These are phyloP conservation scores for Melanogaster broomeanus DNA, from an alignment of 768 basidiomycete genomes.

Conservation along the genomic window DNA sequence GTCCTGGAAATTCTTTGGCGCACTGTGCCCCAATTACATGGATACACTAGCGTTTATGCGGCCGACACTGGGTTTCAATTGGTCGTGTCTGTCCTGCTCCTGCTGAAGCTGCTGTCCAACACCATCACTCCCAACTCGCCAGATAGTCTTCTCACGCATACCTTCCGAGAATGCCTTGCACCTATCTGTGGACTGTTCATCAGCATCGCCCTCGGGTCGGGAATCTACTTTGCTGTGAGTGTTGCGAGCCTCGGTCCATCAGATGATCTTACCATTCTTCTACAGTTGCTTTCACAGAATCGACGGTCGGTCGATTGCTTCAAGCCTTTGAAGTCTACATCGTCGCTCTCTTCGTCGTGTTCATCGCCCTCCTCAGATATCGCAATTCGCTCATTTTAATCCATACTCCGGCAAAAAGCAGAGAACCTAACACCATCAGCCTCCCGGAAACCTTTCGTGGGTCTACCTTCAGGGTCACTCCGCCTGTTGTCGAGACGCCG, in stretches of 20 bases:
- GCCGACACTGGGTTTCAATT: conserved; percentile 60
- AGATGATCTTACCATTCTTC: conserved; percentile 8
- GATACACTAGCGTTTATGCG: conserved; percentile 52
- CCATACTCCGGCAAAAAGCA: neutral
- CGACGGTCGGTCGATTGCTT: conserved; percentile 64
- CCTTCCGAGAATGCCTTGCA: conserved; percentile 47
- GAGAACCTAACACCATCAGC: conserved; percentile 6
- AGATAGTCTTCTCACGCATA: conserved; percentile 39
- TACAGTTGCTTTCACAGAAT: conserved; percentile 70
- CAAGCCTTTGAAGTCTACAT: conserved; percentile 65
- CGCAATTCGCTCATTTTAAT: conserved; percentile 2
- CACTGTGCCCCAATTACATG: conserved; percentile 37
- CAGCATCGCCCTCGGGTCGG: conserved; percentile 56
- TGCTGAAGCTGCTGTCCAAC: conserved; percentile 65
- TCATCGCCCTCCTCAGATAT: conserved; percentile 41
- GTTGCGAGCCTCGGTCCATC: neutral
- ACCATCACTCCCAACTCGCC: conserved; percentile 43
- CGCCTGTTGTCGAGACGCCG: conserved; percentile 26
- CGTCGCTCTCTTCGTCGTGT: conserved; percentile 57
- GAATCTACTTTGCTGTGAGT: conserved; percentile 59
- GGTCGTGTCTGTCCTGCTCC: conserved; percentile 55
- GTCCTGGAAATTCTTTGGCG: conserved; percentile 69
- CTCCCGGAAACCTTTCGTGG: conserved; percentile 28
- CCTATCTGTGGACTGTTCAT: conserved; percentile 55
- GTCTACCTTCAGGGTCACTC: conserved; percentile 25